These are phyloP conservation scores for Fusarium mundagurra DNA, from an alignment of 2,329 filamentous ascomycete species.

Conservation along the genomic window DNA sequence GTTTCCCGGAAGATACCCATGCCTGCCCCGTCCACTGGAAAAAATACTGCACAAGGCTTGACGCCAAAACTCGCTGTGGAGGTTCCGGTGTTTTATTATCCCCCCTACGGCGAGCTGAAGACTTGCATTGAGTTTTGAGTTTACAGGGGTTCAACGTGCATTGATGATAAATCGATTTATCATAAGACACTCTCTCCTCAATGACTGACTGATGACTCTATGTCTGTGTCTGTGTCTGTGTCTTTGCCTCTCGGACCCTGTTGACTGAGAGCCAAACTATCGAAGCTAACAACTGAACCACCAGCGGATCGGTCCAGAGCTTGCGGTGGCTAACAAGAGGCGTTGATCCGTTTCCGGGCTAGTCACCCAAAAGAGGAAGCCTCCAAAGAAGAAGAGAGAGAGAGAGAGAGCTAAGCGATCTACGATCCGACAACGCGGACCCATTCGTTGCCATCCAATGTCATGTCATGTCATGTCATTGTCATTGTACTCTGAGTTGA, in stretches of 20 bases:
- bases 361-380: slow-evolving; percentile 9
- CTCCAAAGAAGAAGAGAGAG: not conserved
- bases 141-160: not conserved
- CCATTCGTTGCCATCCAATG: not conserved
- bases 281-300: slow-evolving; percentile 27
- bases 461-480: not conserved
- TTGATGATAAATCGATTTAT: not conserved
- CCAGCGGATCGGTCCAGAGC: slow-evolving; percentile 33
- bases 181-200: not conserved
- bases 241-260: slow-evolving; percentile 24
- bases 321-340: slow-evolving; percentile 21
- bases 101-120: not conserved
- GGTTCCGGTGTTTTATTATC: not conserved
- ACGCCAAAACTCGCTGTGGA: not conserved
- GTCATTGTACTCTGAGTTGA: not conserved
- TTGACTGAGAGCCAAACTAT: slow-evolving; percentile 32
- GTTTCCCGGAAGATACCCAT: not conserved
- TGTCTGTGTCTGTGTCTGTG: not conserved
- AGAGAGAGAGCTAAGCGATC: not conserved
- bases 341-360: slow-evolving; percentile 23
- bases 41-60: not conserved
- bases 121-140: not conserved
- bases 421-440: slow-evolving; percentile 14
- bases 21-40: not conserved
- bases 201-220: not conserved